Conservation (phyloP, 202 grass and related monocot species). For the Zoysia matrella region DNA sequence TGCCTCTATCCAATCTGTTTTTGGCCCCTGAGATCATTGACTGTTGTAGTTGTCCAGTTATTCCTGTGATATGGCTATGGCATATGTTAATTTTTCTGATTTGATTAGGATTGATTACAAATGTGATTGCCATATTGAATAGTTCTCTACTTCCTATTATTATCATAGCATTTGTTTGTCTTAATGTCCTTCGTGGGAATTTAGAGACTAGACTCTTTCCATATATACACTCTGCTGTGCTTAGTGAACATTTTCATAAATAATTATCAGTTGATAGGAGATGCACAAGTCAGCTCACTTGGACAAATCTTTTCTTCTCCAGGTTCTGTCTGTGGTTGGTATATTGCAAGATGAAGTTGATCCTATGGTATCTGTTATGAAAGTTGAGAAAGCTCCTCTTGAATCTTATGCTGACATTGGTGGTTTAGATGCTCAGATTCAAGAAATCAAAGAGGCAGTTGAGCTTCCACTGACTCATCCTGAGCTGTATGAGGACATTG, state of each 20-base stretch:
- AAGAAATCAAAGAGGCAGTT: conserved; percentile 99
- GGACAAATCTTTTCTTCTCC: conserved; percentile 18
- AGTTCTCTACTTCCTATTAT: not conserved
- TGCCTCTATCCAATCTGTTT: not conserved
- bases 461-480: conserved; percentile 96
- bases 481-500: conserved; percentile 97
- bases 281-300: conserved; percentile 1
- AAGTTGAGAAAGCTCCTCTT: conserved; percentile 96
- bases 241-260: not conserved
- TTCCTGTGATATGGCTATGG: not conserved
- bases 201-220: not conserved
- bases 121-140: not conserved
- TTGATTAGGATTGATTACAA: not conserved
- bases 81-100: not conserved
- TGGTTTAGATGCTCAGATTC: conserved; percentile 96
- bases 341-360: conserved; percentile 99
- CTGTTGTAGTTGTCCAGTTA: not conserved
- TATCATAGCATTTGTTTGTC: not conserved
- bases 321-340: conserved; percentile 96
- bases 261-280: not conserved
- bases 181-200: not conserved
- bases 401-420: conserved; percentile 99
- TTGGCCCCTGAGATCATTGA: not conserved
- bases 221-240: not conserved
- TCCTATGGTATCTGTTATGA: conserved; percentile 99